A percentile compares a stretch with the other conserved stretches of the same genome.
These are phyloP conservation scores for Akebia trifoliata DNA, from an alignment of 164 flowering plant species.

Conservation along the genomic window DNA sequence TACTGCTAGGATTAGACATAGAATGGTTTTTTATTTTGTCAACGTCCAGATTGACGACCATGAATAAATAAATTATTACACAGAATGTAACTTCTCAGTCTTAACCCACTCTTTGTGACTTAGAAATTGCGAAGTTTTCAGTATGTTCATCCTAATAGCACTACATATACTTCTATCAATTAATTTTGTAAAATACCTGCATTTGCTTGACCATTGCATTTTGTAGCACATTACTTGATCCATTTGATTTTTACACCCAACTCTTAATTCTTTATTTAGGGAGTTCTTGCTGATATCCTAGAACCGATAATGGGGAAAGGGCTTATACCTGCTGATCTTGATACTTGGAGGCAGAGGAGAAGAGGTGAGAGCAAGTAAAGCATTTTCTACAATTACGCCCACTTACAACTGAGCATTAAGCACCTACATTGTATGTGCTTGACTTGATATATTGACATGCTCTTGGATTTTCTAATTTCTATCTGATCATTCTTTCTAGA, in stretches of 20 bases:
- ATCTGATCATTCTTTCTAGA: background rate
- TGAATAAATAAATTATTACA: too few relatives aligned
- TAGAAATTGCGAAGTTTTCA: too few relatives aligned
- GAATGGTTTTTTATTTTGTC: too few relatives aligned
- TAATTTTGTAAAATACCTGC: background rate
- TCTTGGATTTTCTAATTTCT: background rate
- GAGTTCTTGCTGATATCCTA: conserved; percentile 95
- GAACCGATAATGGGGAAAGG: conserved; percentile 99
- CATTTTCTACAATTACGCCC: background rate
- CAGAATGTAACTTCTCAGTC: too few relatives aligned
- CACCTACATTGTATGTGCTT: background rate
- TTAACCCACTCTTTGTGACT: too few relatives aligned
- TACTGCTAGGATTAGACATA: too few relatives aligned
- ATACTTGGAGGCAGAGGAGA: conserved; percentile 93
- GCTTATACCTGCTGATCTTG: conserved; percentile 95
- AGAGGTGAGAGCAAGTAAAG: conserved; percentile 52
- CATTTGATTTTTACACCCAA: background rate
- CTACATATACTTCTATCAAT: background rate
- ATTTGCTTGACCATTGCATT: background rate
- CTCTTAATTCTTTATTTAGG: conserved; percentile 36
- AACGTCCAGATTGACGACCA: too few relatives aligned
- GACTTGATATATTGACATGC: background rate
- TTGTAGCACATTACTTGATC: background rate
- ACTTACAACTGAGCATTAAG: background rate
- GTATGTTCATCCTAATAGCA: too few relatives aligned